phyloP scores from a whole-genome alignment of 2,329 filamentous ascomycete species.

The Alternaria metachromatica region DNA sequence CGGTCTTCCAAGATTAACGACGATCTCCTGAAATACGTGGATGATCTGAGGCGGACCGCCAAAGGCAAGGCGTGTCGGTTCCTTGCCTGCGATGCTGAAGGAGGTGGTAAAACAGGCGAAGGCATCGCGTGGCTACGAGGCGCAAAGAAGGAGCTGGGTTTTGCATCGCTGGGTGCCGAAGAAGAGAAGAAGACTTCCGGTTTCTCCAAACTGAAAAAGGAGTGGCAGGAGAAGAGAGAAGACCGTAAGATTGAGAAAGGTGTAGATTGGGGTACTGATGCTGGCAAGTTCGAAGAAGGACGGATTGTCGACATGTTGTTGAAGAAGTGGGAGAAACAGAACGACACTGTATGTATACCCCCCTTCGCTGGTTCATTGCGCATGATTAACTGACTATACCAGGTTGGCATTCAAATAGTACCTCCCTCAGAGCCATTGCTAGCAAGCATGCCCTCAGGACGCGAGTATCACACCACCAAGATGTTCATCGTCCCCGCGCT shows the following conservation, averaged over 20 bases:
- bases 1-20: slow-evolving; percentile 62
- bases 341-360: slow-evolving; percentile 75
- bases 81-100: slow-evolving; percentile 86
- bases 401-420: slow-evolving; percentile 82
- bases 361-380: not conserved
- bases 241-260: slow-evolving; percentile 80
- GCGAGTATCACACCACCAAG: slow-evolving; percentile 80
- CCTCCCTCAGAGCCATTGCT: slow-evolving; percentile 75
- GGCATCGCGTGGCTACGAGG: slow-evolving; percentile 87
- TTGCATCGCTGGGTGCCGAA: slow-evolving; percentile 53
- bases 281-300: slow-evolving; percentile 81
- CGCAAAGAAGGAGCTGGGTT: slow-evolving; percentile 75
- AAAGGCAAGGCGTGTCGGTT: slow-evolving; percentile 88
- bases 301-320: slow-evolving; percentile 87
- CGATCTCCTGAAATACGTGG: slow-evolving; percentile 73
- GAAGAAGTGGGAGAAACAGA: slow-evolving; percentile 88
- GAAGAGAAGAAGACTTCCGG: slow-evolving; percentile 60
- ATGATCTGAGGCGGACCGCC: slow-evolving; percentile 75
- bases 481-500: slow-evolving; percentile 71
- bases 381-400: slow-evolving; percentile 6
- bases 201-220: slow-evolving; percentile 72
- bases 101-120: slow-evolving; percentile 79
- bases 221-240: slow-evolving; percentile 77
- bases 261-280: slow-evolving; percentile 78
- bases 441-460: slow-evolving; percentile 81